These are phyloP conservation scores for Cyberlindnera amylophila DNA, from an alignment of 805 yeast genomes.

Conservation along the genomic window DNA sequence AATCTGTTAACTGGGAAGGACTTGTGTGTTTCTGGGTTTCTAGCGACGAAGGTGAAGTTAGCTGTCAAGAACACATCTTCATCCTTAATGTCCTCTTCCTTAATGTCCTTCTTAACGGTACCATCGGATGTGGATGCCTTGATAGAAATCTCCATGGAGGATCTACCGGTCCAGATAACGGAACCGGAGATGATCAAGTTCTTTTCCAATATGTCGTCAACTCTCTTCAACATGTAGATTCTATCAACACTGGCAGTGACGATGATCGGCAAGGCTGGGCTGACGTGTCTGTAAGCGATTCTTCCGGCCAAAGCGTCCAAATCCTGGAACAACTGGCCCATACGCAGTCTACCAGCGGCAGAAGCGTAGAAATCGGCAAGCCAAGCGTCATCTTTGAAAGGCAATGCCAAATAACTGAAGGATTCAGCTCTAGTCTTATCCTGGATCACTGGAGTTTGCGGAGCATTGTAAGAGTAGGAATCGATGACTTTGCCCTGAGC, in stretches of 20 bases:
- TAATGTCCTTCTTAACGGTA: constrained; percentile 47
- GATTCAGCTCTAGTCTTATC: constrained; percentile 80
- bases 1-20: constrained; percentile 83
- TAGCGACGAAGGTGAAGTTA: constrained; percentile 91
- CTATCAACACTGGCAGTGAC: constrained; percentile 95
- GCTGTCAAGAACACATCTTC: constrained; percentile 80
- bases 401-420: constrained; percentile 63
- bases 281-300: constrained; percentile 86
- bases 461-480: constrained; percentile 66
- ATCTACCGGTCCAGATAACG: constrained; percentile 91
- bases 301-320: constrained; percentile 92
- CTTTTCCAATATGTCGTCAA: constrained; percentile 70
- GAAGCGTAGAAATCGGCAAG: constrained; percentile 84
- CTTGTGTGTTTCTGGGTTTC: constrained; percentile 89
- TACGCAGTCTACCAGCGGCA: constrained; percentile 86
- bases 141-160: constrained; percentile 93
- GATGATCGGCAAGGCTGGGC: constrained; percentile 94
- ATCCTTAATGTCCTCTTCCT: constrained; percentile 54
- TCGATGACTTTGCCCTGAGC: constrained; percentile 72
- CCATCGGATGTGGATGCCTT: constrained; percentile 76
- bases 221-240: constrained; percentile 78
- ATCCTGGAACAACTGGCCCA: constrained; percentile 93
- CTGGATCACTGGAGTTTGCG: constrained; percentile 63
- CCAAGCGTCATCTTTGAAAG: constrained; percentile 81
- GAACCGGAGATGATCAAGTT: constrained; percentile 85